phyloP scores from a whole-genome alignment of 306 rosid genomes.

The Dalbergia cultrata region DNA sequence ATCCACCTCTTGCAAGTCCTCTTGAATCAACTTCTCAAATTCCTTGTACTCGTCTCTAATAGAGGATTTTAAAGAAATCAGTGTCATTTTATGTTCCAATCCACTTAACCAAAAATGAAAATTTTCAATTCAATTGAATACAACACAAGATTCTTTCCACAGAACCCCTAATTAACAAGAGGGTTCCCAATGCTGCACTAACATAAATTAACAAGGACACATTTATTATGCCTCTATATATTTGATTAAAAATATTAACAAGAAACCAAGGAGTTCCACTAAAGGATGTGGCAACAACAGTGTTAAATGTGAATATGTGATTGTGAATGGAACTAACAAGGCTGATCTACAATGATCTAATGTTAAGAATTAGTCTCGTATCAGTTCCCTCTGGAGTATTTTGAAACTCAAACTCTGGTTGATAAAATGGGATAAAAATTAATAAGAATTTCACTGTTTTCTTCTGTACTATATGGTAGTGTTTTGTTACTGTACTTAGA shows the following conservation, averaged over 20 bases:
- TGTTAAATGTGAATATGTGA: conserved; percentile 22
- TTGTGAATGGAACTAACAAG: not conserved
- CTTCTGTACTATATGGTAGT: not conserved
- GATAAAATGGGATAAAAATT: conserved; percentile 6
- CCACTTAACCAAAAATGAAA: conserved; percentile 16
- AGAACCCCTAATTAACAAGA: conserved; percentile 8
- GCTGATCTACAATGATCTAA: conserved; percentile 5
- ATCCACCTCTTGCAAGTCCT: conserved; percentile 90
- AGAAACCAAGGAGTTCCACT: conserved; percentile 2
- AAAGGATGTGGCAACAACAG: conserved; percentile 6
- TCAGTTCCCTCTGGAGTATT: conserved; percentile 2
- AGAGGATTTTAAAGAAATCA: conserved; percentile 48
- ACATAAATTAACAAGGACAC: conserved; percentile 35
- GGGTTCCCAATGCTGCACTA: conserved; percentile 9
- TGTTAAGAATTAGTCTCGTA: conserved; percentile 35
- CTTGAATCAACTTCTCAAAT: conserved; percentile 95
- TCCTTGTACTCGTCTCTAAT: conserved; percentile 93
- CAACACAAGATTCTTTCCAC: not conserved
- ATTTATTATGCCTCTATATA: conserved; percentile 19
- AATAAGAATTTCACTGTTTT: not conserved
- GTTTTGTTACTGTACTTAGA: too few relatives aligned
- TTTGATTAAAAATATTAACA: conserved; percentile 10
- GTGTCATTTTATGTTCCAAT: conserved; percentile 35
- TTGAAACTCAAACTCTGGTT: conserved; percentile 21
- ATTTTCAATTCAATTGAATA: conserved; percentile 16